Conservation (phyloP, 331 rosid species). For the Quercus lobata region DNA sequence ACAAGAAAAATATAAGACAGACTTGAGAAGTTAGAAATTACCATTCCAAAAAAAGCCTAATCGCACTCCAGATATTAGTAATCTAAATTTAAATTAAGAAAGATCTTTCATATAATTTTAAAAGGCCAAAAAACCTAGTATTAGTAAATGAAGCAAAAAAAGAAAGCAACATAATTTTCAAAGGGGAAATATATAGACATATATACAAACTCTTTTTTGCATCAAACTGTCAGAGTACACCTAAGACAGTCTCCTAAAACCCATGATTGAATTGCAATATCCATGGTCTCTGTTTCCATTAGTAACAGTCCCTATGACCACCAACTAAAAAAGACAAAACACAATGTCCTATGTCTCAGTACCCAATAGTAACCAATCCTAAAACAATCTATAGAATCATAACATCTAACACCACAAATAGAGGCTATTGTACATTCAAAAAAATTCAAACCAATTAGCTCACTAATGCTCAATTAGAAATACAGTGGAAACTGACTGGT, state of each 20-base stretch:
- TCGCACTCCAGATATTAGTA: not conserved
- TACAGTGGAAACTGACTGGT: not conserved
- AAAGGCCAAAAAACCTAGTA: not conserved
- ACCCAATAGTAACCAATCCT: not conserved
- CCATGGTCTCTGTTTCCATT: not conserved
- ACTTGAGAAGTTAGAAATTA: not conserved
- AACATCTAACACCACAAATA: not conserved
- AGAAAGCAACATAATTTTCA: not conserved
- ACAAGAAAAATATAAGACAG: not conserved
- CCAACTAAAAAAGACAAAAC: not conserved
- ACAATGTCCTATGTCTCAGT: not conserved
- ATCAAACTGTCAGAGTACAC: not conserved
- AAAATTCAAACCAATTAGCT: not conserved
- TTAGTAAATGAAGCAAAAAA: not conserved
- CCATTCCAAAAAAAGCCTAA: not conserved
- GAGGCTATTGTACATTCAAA: not conserved
- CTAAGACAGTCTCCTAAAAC: not conserved
- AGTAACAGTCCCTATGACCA: not conserved
- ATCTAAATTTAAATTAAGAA: not conserved
- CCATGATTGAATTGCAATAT: not conserved
- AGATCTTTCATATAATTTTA: no score
- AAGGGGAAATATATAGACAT: not conserved
- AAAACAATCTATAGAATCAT: not conserved
- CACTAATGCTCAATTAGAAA: not conserved
- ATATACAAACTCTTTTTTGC: not conserved